Percentiles rank a stretch among this genome's conserved stretches.
Conservation (phyloP, 345 rosid genomes). For the Dovyalis caffra region DNA sequence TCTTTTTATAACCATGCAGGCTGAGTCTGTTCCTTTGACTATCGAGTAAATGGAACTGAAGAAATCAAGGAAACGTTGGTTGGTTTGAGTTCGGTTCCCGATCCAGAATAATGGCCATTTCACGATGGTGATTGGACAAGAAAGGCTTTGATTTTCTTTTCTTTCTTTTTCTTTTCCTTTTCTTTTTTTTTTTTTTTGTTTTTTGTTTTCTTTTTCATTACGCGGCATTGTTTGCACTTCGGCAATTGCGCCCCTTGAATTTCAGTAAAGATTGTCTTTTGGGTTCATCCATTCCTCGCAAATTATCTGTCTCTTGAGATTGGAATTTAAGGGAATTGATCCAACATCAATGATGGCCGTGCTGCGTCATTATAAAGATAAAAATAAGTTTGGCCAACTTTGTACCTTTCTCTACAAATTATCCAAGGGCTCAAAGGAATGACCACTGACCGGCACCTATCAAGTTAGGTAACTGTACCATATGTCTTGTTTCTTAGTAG, state of each 20-base stretch:
- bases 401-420: no score
- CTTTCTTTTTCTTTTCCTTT: background rate
- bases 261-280: slow-evolving; percentile 20
- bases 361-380: background rate
- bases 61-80: background rate
- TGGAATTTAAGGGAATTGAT: background rate
- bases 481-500: no score
- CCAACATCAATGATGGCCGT: background rate
- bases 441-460: no score
- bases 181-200: background rate
- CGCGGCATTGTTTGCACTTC: slow-evolving; percentile 12
- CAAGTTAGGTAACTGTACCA: no score
- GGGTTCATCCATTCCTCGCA: background rate
- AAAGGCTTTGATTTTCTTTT: slow-evolving; percentile 7
- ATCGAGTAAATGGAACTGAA: slow-evolving; percentile 18
- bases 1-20: slow-evolving; percentile 40
- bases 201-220: background rate
- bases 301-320: background rate
- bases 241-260: slow-evolving; percentile 19
- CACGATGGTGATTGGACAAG: slow-evolving; percentile 18
- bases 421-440: no score
- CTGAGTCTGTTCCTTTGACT: slow-evolving; percentile 74
- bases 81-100: slow-evolving; percentile 11
- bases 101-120: slow-evolving; percentile 25
- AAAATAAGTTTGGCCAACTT: background rate